Percentiles rank a stretch among this genome's conserved stretches.
Evolutionary conservation across 192 early-diverging fungal species (phyloP).

Genomic region (Phlyctochytrium planicorne): DNA sequence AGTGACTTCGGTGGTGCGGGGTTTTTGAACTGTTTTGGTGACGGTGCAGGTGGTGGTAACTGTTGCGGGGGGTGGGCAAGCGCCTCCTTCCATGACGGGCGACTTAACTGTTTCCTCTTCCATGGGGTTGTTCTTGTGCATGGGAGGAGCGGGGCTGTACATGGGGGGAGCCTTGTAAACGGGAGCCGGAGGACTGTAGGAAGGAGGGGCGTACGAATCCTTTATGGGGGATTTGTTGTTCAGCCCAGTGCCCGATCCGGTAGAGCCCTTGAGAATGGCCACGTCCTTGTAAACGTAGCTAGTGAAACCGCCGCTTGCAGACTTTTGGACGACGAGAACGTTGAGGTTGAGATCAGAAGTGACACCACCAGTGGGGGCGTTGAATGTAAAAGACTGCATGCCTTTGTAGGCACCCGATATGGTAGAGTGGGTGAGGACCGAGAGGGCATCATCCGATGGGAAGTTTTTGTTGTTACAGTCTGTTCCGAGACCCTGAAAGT

Average conservation of each 20-base stretch:
- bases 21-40: background rate
- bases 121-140: background rate
- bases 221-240: background rate
- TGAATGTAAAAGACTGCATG: background rate
- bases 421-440: slow-evolving; percentile 2
- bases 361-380: background rate
- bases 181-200: too few species aligned
- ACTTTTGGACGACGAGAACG: background rate
- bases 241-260: background rate
- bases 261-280: background rate
- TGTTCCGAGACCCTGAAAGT: background rate
- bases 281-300: background rate
- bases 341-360: background rate
- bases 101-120: background rate
- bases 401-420: background rate
- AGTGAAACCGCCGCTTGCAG: background rate
- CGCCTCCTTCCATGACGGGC: background rate
- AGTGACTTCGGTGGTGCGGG: background rate
- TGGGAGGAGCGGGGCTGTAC: too few species aligned
- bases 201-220: background rate
- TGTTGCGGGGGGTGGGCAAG: background rate
- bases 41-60: background rate
- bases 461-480: background rate
- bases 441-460: background rate
- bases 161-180: too few species aligned